Base-by-base conservation (phyloP, 2,329 filamentous ascomycete species). In the Chrysosporium keratinophilum region DNA sequence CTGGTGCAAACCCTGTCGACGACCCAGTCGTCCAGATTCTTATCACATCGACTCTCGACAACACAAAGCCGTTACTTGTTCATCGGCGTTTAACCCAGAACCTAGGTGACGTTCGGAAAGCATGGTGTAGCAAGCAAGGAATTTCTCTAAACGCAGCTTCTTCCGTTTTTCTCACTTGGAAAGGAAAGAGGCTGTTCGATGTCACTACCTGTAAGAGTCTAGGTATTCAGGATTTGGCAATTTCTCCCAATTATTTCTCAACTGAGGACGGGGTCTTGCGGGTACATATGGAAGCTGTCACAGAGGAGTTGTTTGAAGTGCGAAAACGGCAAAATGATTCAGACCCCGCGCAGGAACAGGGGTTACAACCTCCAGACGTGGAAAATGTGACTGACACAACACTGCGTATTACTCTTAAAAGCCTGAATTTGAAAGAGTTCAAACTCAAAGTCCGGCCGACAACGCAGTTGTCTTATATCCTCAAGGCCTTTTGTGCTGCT, bases 261-360 rank as follows among this genome's bases (percentile, higher is more conserved):
- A 60, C 65, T 51, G 68, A 74, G 2, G 76, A 78, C 23, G 75
- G 77, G 20, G 74, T 76, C 11, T 69, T 75, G 6, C 78, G 78
- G 51, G 77, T 95, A n/a, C 78, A 85, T 59, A 76, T 95, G 58
- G 83, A 90, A 66, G 86, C 85, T 5, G 88, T 87, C 78, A 91
- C 86, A 0, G 74, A 81, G 6, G 80, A 85, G 10, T 68, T 79
- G 1, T 84, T 81, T 43, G 68, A 68, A 54, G 71, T 51, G 54
- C 61, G 39, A 55, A 60, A 31, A 51, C 56, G 33, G 45, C 63
- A 55, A 53, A 60, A 61, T 14, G 61, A 58, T 10, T 3, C 40
- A 17, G 40, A 43, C 2, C 49, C 58, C 17, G 47, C 51, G 9
- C 56, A 61, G 17, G 56, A 59, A n/a, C 58, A 63, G 40, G 58